Percentiles rank a stretch among this genome's conserved stretches.
Evolutionary conservation across 169 alveolate species (phyloP).

Genomic region (Eimeria tenella): DNA sequence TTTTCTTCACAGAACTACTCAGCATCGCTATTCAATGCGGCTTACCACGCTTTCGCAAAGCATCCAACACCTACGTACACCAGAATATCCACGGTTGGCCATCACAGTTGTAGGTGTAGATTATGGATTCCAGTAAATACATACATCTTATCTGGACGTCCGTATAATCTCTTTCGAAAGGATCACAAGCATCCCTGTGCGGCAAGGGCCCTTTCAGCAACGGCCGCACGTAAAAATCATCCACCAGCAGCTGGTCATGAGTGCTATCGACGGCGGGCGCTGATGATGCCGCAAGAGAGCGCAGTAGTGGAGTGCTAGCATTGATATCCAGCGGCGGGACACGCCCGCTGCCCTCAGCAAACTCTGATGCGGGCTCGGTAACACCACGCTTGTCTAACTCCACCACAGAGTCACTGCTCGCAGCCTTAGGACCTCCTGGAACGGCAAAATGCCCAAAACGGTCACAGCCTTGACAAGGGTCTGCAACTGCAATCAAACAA

Average conservation of each 20-base stretch:
- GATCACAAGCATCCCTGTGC: conserved; percentile 36
- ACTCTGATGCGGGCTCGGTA: neutral
- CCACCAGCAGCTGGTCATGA: conserved; percentile 41
- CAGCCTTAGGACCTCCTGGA: neutral
- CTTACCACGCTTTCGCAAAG: no score
- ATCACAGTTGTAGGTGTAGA: neutral
- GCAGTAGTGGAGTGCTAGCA: conserved; percentile 59
- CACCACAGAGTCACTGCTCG: neutral
- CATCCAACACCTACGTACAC: no score
- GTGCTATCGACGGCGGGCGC: conserved; percentile 54
- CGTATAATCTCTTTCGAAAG: conserved; percentile 43
- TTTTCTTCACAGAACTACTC: neutral
- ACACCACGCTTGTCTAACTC: neutral
- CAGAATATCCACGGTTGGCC: no score
- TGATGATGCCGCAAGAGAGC: conserved; percentile 62
- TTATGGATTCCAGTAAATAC: neutral
- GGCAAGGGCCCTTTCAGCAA: conserved; percentile 11
- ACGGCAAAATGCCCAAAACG: neutral
- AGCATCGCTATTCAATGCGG: neutral
- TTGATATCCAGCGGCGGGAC: neutral
- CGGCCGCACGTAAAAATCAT: conserved; percentile 51
- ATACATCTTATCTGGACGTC: conserved; percentile 55
- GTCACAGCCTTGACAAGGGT: neutral
- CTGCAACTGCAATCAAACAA: neutral
- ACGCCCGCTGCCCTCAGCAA: neutral